These are phyloP conservation scores for Penicillium sp. DNA, from an alignment of 2,329 filamentous ascomycete species.

Conservation along the genomic window DNA sequence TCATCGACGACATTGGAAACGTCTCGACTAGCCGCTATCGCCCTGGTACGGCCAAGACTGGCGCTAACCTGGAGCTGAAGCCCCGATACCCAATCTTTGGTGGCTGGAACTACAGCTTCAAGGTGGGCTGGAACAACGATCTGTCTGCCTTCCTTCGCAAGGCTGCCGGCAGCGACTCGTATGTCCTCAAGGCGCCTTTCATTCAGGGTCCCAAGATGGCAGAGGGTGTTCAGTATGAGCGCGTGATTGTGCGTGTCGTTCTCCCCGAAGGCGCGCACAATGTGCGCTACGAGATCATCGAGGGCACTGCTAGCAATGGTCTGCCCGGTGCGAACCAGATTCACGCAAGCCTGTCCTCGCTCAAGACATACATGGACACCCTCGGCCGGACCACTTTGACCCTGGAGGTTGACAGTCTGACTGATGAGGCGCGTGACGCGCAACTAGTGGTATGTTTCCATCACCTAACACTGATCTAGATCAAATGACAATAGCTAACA, in stretches of 20 bases:
- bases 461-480: no score
- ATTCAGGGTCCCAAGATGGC: conserved; percentile 85
- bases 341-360: conserved; percentile 65
- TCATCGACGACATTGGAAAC: conserved; percentile 94
- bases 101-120: conserved; percentile 98
- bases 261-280: conserved; percentile 86
- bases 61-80: conserved; percentile 81
- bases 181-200: conserved; percentile 88
- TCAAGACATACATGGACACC: conserved; percentile 94
- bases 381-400: conserved; percentile 82
- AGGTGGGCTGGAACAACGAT: conserved; percentile 92
- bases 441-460: conserved; percentile 67
- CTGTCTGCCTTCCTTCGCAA: conserved; percentile 76
- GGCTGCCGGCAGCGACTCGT: conserved; percentile 66
- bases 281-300: conserved; percentile 69
- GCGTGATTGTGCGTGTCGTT: conserved; percentile 79
- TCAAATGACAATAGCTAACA: conserved; percentile 9
- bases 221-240: conserved; percentile 86
- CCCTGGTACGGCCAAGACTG: conserved; percentile 48
- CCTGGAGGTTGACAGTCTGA: conserved; percentile 82
- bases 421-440: conserved; percentile 86
- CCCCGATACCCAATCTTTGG: conserved; percentile 96
- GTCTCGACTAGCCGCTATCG: conserved; percentile 93
- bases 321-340: conserved; percentile 66
- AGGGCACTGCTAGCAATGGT: conserved; percentile 68